Evolutionary conservation across 257 asterid species (phyloP).

Genomic region (Galeopsis tetrahit): DNA sequence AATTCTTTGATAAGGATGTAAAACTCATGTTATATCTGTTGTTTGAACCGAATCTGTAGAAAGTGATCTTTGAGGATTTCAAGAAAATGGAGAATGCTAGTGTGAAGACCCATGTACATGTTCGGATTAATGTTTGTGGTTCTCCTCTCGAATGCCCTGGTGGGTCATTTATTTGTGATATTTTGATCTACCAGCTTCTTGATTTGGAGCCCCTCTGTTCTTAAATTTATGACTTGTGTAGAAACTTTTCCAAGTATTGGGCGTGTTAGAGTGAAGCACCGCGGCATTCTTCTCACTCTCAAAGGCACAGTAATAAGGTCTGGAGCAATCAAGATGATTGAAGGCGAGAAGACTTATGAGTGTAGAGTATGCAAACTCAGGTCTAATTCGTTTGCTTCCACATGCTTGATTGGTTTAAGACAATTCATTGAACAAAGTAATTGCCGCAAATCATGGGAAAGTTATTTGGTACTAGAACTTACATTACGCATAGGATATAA

Average conservation of each 20-base stretch:
- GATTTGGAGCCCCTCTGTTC: background rate
- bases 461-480: constrained; percentile 20
- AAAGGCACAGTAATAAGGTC: constrained; percentile 97
- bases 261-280: constrained; percentile 89
- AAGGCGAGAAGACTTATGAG: constrained; percentile 88
- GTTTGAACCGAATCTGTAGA: constrained; percentile 48
- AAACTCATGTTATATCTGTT: constrained; percentile 22
- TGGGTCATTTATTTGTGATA: constrained; percentile 40
- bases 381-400: constrained; percentile 45
- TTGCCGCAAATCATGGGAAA: background rate
- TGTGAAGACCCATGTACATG: constrained; percentile 71
- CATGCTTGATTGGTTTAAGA: constrained; percentile 21
- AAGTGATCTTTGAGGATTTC: constrained; percentile 68
- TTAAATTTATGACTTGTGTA: constrained; percentile 33
- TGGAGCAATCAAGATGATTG: constrained; percentile 95
- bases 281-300: constrained; percentile 88
- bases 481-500: constrained; percentile 10
- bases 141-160: constrained; percentile 98
- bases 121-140: constrained; percentile 77
- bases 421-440: constrained; percentile 20
- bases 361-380: constrained; percentile 90
- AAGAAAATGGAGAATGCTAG: constrained; percentile 61
- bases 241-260: constrained; percentile 98
- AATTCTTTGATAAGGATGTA: background rate
- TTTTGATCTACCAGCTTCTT: background rate